phyloP scores from a whole-genome alignment of 192 early-diverging fungal species.

The Entomortierella chlamydospora region DNA sequence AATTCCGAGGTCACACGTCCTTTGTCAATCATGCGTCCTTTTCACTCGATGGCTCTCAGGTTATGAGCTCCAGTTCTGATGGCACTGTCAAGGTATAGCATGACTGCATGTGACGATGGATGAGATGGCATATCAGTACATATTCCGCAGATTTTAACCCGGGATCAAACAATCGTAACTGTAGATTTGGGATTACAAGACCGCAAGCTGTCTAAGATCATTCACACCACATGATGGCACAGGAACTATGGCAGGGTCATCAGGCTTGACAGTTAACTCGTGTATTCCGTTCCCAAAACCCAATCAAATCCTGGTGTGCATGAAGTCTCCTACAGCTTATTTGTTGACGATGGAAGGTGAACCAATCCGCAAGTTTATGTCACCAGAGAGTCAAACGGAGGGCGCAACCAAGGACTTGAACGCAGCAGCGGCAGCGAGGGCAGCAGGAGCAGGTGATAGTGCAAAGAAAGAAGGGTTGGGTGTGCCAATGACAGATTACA shows the following conservation, averaged over 20 bases:
- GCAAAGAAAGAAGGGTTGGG: slow-evolving; percentile 32
- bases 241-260: slow-evolving; percentile 62
- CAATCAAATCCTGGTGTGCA: slow-evolving; percentile 82
- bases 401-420: slow-evolving; percentile 21
- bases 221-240: slow-evolving; percentile 64
- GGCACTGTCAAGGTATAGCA: slow-evolving; percentile 81
- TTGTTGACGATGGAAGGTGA: slow-evolving; percentile 74
- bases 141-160: too few relatives aligned
- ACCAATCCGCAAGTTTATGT: slow-evolving; percentile 60
- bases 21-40: slow-evolving; percentile 87
- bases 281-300: slow-evolving; percentile 74
- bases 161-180: background rate
- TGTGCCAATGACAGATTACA: slow-evolving; percentile 40
- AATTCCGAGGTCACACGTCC: slow-evolving; percentile 92
- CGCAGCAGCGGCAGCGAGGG: slow-evolving; percentile 32
- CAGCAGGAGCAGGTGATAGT: slow-evolving; percentile 20
- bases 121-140: too few relatives aligned
- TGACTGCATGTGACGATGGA: too few relatives aligned
- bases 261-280: slow-evolving; percentile 65
- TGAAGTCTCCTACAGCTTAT: slow-evolving; percentile 79
- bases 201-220: slow-evolving; percentile 74
- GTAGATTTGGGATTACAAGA: slow-evolving; percentile 92
- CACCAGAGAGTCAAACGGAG: slow-evolving; percentile 57
- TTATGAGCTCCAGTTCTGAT: slow-evolving; percentile 88
- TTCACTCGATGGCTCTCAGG: slow-evolving; percentile 72